phyloP scores from a whole-genome alignment of 345 rosid species.

The Acer saccharum region DNA sequence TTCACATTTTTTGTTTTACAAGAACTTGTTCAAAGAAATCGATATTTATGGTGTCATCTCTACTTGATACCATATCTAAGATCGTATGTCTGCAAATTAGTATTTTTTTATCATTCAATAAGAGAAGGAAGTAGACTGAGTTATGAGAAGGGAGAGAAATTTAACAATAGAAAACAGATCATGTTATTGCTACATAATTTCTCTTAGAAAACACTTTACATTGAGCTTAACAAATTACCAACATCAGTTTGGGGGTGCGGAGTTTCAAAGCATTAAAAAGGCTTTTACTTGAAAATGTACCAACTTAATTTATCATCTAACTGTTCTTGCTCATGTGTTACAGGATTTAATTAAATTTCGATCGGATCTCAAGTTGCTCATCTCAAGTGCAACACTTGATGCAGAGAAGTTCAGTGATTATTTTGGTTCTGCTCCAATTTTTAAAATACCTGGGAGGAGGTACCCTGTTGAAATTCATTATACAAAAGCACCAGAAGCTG shows the following conservation, averaged over 20 bases:
- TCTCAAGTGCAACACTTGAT: constrained; percentile 97
- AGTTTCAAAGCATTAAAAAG: background rate
- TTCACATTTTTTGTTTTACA: too few species aligned
- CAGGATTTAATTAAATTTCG: constrained; percentile 90
- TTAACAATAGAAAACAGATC: background rate
- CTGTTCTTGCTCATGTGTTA: constrained; percentile 22
- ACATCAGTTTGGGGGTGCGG: background rate
- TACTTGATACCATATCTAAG: background rate
- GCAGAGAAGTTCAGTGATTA: constrained; percentile 97
- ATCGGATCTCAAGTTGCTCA: constrained; percentile 82
- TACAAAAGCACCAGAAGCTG: constrained; percentile 98
- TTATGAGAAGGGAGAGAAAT: background rate
- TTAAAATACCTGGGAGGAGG: constrained; percentile 93
- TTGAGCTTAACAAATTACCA: background rate
- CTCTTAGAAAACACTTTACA: background rate
- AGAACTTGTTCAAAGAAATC: background rate
- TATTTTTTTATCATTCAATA: background rate
- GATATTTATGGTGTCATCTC: background rate
- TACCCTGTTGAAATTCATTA: constrained; percentile 92
- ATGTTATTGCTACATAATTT: background rate
- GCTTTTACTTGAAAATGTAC: background rate
- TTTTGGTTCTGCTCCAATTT: constrained; percentile 94
- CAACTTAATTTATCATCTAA: constrained; percentile 9
- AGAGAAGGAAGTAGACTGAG: background rate
- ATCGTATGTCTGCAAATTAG: background rate